Percentiles rank a stretch among this genome's conserved stretches.
phyloP scores from a whole-genome alignment of 1,284 basidiomycete species.

The Volvariella surrecta region DNA sequence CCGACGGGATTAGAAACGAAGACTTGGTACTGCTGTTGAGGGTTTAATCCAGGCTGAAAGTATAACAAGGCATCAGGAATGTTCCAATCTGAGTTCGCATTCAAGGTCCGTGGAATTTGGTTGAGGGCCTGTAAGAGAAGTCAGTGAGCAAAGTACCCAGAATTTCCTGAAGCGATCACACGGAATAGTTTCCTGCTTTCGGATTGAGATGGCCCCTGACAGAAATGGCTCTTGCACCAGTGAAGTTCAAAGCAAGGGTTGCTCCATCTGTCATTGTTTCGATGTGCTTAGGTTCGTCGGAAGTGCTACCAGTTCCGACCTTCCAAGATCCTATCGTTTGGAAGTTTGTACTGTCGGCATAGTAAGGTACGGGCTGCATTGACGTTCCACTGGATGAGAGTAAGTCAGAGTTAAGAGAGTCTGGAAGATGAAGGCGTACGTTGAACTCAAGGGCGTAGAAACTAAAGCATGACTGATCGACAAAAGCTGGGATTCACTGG shows the following conservation, averaged over 20 bases:
- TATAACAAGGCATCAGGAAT: slow-evolving; percentile 25
- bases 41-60: slow-evolving; percentile 24
- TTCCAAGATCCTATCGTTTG: slow-evolving; percentile 20
- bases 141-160: not conserved
- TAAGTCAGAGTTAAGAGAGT: slow-evolving; percentile 1
- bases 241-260: slow-evolving; percentile 19
- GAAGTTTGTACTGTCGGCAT: slow-evolving; percentile 18
- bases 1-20: not conserved
- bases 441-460: not conserved
- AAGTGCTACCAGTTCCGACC: not conserved
- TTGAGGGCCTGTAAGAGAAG: slow-evolving; percentile 16
- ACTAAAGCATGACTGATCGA: not conserved
- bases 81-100: slow-evolving; percentile 23
- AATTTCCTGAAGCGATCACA: slow-evolving; percentile 9
- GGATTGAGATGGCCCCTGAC: slow-evolving; percentile 19
- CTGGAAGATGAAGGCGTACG: slow-evolving; percentile 4
- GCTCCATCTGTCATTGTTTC: slow-evolving; percentile 15
- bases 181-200: slow-evolving; percentile 18
- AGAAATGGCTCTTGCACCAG: slow-evolving; percentile 17
- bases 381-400: slow-evolving; percentile 12
- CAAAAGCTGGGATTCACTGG: not conserved
- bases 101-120: slow-evolving; percentile 16
- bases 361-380: slow-evolving; percentile 13
- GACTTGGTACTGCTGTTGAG: slow-evolving; percentile 7
- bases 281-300: slow-evolving; percentile 8